phyloP scores from a whole-genome alignment of 495 filamentous ascomycete species.

The Tuber brumale region DNA sequence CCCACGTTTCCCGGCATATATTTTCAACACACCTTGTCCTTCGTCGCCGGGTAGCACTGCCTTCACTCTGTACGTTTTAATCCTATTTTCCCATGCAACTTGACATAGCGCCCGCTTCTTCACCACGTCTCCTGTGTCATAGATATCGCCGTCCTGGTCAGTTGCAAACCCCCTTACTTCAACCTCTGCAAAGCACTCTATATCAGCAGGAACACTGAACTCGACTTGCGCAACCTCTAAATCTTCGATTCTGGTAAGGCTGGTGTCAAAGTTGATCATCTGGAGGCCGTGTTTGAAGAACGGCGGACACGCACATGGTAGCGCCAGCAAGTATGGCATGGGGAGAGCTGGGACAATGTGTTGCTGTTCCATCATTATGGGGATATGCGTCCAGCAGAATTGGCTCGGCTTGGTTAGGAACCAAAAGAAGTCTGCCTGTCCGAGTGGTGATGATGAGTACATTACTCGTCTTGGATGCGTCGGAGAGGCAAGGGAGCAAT shows the following conservation, averaged over 20 bases:
- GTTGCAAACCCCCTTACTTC: conserved; percentile 71
- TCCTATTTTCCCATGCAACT: conserved; percentile 78
- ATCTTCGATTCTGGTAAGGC: conserved; percentile 74
- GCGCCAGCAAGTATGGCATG: conserved; percentile 70
- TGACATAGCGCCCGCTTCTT: conserved; percentile 83
- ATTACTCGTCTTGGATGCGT: conserved; percentile 71
- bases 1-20: conserved; percentile 89
- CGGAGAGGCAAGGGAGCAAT: conserved; percentile 83
- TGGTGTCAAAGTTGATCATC: conserved; percentile 87
- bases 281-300: conserved; percentile 76
- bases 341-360: conserved; percentile 85
- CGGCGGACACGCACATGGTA: conserved; percentile 77
- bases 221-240: conserved; percentile 88
- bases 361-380: conserved; percentile 74
- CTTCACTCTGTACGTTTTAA: conserved; percentile 88
- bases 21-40: conserved; percentile 78
- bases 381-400: conserved; percentile 91
- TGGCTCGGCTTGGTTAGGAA: conserved; percentile 82
- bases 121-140: conserved; percentile 82
- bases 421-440: conserved; percentile 77
- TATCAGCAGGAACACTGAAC: conserved; percentile 74
- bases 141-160: conserved; percentile 83
- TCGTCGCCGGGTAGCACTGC: conserved; percentile 85
- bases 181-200: conserved; percentile 90
- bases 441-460: conserved; percentile 64